Evolutionary conservation across 2,329 filamentous ascomycete genomes (phyloP).

Genomic region (Sclerotiophoma versabilis): DNA sequence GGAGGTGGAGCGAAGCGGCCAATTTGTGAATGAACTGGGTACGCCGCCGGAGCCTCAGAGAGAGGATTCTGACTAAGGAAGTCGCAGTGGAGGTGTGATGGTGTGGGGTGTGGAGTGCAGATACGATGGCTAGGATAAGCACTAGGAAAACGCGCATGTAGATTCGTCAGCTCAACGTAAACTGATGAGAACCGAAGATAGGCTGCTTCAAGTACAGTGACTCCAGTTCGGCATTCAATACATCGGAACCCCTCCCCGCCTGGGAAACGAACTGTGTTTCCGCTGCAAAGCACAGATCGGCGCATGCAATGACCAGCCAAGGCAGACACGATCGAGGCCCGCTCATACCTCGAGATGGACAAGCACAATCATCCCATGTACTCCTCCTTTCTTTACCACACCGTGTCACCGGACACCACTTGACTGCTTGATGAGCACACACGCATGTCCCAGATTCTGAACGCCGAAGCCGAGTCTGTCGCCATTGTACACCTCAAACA

Average conservation of each 20-base stretch:
- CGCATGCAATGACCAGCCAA: too few relatives aligned
- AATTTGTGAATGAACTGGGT: conserved; percentile 45
- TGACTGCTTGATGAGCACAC: conserved; percentile 66
- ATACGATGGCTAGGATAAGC: too few relatives aligned
- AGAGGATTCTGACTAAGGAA: neutral
- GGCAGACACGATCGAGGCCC: too few relatives aligned
- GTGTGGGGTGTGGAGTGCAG: neutral
- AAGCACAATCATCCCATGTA: too few relatives aligned
- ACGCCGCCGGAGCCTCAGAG: conserved; percentile 13
- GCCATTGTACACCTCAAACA: conserved; percentile 52
- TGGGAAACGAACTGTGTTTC: too few relatives aligned
- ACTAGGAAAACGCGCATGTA: neutral
- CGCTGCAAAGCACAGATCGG: too few relatives aligned
- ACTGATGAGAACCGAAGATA: neutral
- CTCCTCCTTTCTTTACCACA: too few relatives aligned
- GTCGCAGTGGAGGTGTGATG: too few relatives aligned
- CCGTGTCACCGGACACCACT: neutral
- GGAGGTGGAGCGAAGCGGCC: conserved; percentile 42
- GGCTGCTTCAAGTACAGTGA: neutral
- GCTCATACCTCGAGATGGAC: too few relatives aligned
- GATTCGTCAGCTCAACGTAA: neutral
- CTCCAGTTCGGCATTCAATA: too few relatives aligned
- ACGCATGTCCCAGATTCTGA: conserved; percentile 64
- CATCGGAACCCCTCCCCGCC: too few relatives aligned
- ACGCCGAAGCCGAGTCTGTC: conserved; percentile 56